phyloP scores from a whole-genome alignment of 208 protist species.

The Acanthamoeba healyi region DNA sequence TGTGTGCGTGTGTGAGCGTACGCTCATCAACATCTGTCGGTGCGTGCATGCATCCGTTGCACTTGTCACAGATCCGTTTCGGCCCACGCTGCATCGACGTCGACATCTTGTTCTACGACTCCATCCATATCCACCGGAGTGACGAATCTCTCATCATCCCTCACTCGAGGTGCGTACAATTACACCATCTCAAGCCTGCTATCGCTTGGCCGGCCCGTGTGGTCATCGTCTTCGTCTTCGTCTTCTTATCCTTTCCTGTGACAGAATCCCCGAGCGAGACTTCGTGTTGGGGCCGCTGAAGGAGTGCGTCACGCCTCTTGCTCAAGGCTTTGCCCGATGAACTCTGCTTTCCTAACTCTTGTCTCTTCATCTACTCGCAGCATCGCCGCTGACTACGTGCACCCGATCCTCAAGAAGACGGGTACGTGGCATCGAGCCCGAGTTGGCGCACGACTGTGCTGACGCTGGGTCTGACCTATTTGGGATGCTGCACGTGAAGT shows the following conservation, averaged over 20 bases:
- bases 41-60: neutral
- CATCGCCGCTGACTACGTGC: conserved; percentile 80
- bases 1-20: no score
- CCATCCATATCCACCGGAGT: conserved; percentile 48
- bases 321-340: neutral
- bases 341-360: neutral
- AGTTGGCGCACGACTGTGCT: no score
- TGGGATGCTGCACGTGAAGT: no score
- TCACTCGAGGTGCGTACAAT: conserved; percentile 8
- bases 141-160: conserved; percentile 55
- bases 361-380: neutral
- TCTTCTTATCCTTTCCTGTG: neutral
- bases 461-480: no score
- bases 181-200: no score
- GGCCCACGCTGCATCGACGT: conserved; percentile 80
- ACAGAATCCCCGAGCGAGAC: conserved; percentile 77
- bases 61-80: conserved; percentile 42
- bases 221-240: neutral
- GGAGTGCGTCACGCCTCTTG: conserved; percentile 61
- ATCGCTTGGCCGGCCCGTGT: no score
- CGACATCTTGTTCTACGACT: conserved; percentile 81
- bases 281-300: conserved; percentile 81
- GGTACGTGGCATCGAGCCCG: no score
- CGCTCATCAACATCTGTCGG: no score
- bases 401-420: conserved; percentile 73